Base-by-base conservation (phyloP, 1,284 basidiomycete species). In the Boletellus deceptivus region DNA sequence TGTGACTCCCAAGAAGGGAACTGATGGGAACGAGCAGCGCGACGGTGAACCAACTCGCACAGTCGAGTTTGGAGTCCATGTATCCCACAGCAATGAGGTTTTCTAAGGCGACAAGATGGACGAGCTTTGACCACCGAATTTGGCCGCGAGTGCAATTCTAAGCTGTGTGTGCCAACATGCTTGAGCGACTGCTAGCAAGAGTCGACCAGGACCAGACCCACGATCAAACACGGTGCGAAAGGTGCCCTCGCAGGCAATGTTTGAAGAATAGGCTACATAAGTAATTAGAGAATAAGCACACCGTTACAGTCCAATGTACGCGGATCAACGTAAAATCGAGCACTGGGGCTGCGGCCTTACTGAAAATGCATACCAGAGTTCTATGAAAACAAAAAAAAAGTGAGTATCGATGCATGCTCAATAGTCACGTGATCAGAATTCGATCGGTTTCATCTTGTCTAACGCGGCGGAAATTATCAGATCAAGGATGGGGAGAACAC, bases 391-490 rank as follows among this genome's bases (percentile, higher is more conserved):
- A 55, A 52, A 45, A 48, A 66, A 63, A 55, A 10, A 37, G 37
- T 43, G 14, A 33, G 66, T 65, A 31, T 61, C 56, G 24, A 62
- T 64, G 69, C 76, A 97, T 75, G 59, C 86, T 89, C 43, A 99
- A 80, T 33, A 99, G 84, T 36, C 91, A 83, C 17, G 93, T 95
- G 43, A 98, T 96, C 33, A 98, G 73, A 52, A 96, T 82, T 49
- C 94, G 89, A 73, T 99, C 97, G 58, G 99, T 94, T 90, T 91
- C n/a, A 95, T 97, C 74, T 98, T 98, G 72, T 90, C 93, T 31
- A 99, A 74, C 0, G 94, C 97, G 3, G 95, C 94, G 0, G 97
- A 94, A 57, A 99, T 94, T 2, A 97, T 99, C 75, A 99, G 98
- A n/a, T 97, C 97, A 25, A 98, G 86, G 91, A 97, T 92, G 73